Conservation (phyloP, 225 moss, liverwort and hornwort genomes). For the Physcomitrium patens region DNA sequence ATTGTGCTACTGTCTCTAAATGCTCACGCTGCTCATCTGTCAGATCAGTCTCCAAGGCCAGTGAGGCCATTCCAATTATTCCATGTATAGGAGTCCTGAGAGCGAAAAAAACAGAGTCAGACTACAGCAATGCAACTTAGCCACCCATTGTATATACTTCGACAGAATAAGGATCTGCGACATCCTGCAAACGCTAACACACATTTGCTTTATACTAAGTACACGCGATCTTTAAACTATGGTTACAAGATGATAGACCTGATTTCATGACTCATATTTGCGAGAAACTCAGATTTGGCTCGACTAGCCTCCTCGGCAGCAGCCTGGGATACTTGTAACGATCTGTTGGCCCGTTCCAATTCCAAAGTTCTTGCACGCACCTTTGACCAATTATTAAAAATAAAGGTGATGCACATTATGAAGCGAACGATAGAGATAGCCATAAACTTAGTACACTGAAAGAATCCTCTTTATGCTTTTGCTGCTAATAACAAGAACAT, state of each 20-base stretch:
- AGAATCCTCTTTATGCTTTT: constrained; percentile 9
- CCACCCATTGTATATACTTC: background rate
- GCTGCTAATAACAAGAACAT: constrained; percentile 19
- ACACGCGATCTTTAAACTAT: background rate
- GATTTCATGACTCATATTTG: constrained; percentile 97
- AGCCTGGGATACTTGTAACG: constrained; percentile 81
- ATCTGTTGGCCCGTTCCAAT: constrained; percentile 79
- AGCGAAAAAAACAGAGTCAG: constrained; percentile 34
- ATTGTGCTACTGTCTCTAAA: constrained; percentile 91
- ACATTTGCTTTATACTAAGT: background rate
- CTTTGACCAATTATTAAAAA: constrained; percentile 22
- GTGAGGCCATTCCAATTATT: constrained; percentile 94
- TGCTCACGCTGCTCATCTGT: constrained; percentile 95
- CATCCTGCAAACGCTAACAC: background rate
- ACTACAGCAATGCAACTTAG: background rate
- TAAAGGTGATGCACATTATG: background rate
- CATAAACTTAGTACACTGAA: background rate
- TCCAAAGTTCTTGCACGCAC: constrained; percentile 78
- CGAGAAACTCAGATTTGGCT: constrained; percentile 95
- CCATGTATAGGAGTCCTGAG: constrained; percentile 96
- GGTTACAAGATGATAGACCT: constrained; percentile 45
- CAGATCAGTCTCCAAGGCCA: constrained; percentile 82
- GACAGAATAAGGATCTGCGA: background rate
- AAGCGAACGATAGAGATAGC: constrained; percentile 3
- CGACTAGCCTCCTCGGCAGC: constrained; percentile 93